A percentile compares a stretch with the other conserved stretches of the same genome.
These are phyloP conservation scores for Coniosporium tulheliwenetii DNA, from an alignment of 2,329 filamentous ascomycete species.

Conservation along the genomic window DNA sequence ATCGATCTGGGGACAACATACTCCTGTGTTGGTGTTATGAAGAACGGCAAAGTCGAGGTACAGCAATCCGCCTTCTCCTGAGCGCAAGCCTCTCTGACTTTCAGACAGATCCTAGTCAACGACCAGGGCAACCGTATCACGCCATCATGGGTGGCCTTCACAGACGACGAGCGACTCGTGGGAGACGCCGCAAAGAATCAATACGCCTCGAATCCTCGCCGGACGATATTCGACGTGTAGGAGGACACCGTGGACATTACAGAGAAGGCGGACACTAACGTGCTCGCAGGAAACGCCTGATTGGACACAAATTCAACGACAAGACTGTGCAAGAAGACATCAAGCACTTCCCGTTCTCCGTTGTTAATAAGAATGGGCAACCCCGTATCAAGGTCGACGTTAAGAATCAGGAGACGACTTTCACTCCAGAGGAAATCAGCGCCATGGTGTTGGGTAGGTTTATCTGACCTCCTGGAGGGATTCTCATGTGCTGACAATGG, in stretches of 20 bases:
- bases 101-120: slow-evolving; percentile 72
- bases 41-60: slow-evolving; percentile 61
- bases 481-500: too few relatives aligned
- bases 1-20: slow-evolving; percentile 89
- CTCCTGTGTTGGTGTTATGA: slow-evolving; percentile 87
- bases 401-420: slow-evolving; percentile 41
- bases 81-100: too few relatives aligned
- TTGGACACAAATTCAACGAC: slow-evolving; percentile 35
- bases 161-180: slow-evolving; percentile 89
- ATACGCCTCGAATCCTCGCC: slow-evolving; percentile 37
- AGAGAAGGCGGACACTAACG: background rate
- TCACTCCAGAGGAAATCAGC: slow-evolving; percentile 68
- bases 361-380: slow-evolving; percentile 79
- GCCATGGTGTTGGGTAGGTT: slow-evolving; percentile 51
- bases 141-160: slow-evolving; percentile 47
- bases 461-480: too few relatives aligned
- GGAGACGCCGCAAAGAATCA: slow-evolving; percentile 96
- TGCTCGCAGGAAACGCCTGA: slow-evolving; percentile 31
- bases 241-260: slow-evolving; percentile 4
- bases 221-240: slow-evolving; percentile 27
- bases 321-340: slow-evolving; percentile 83
- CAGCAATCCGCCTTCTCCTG: too few relatives aligned
- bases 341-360: slow-evolving; percentile 98
- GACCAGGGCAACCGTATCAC: slow-evolving; percentile 96
- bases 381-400: slow-evolving; percentile 67